A percentile compares a stretch with the other conserved stretches of the same genome.
Conservation (phyloP, 352 stramenopile genomes). For the Thraustochytrium striatum region DNA sequence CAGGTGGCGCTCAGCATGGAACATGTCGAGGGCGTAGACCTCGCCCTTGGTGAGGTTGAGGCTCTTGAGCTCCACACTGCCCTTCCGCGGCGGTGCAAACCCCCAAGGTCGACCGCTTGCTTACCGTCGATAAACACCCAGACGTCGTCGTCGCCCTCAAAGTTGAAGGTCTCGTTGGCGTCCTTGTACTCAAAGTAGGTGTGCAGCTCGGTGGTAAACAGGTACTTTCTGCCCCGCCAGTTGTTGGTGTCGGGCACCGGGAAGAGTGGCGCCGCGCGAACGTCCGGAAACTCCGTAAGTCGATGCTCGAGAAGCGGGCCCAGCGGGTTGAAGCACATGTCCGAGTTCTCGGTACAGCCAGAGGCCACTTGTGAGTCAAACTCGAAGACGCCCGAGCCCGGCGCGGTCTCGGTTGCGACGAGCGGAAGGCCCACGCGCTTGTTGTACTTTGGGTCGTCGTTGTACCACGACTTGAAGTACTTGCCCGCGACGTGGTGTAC, state of each 20-base stretch:
- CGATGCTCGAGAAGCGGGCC: neutral
- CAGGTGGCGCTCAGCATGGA: conserved; percentile 44
- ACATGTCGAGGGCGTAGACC: conserved; percentile 41
- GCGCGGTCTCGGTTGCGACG: neutral
- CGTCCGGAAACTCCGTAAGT: neutral
- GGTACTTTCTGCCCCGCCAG: conserved; percentile 26
- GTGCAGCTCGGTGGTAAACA: conserved; percentile 47
- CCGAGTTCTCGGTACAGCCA: neutral
- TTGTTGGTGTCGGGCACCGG: neutral
- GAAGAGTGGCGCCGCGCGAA: neutral
- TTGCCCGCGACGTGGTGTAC: neutral
- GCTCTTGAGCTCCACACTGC: neutral
- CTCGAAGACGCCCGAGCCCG: neutral
- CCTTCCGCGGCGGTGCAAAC: neutral
- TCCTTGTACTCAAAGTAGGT: conserved; percentile 44
- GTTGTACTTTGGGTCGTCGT: conserved; percentile 40
- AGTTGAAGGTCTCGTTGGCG: neutral
- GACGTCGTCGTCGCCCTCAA: conserved; percentile 37
- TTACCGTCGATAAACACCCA: conserved; percentile 47
- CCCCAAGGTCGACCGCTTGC: conserved; percentile 38
- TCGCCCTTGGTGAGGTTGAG: conserved; percentile 36
- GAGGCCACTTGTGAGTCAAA: neutral
- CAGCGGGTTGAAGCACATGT: neutral
- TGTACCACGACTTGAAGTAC: conserved; percentile 49
- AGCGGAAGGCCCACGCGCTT: conserved; percentile 21